Percentiles rank a stretch among this genome's conserved stretches.
phyloP scores from a whole-genome alignment of 83 land plant species.

The Picea mariana region DNA sequence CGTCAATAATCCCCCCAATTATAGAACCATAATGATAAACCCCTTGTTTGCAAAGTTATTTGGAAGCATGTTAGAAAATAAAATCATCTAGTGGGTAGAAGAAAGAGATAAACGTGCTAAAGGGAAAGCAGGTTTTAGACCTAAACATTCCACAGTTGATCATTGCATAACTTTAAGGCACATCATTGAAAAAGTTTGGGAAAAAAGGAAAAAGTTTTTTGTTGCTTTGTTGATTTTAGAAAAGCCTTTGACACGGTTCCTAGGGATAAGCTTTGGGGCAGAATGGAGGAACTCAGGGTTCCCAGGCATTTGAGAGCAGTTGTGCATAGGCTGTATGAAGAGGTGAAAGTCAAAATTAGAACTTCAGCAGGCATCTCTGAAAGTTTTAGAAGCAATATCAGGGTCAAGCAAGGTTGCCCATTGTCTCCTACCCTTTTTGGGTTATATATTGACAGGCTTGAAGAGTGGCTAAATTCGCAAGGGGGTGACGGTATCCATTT shows the following conservation, averaged over 20 bases:
- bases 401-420: too few species aligned
- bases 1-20: too few species aligned
- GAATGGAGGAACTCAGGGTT: not conserved
- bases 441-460: too few species aligned
- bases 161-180: not conserved
- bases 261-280: not conserved
- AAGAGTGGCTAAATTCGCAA: too few species aligned
- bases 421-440: too few species aligned
- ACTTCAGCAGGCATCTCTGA: not conserved
- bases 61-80: too few species aligned
- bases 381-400: not conserved
- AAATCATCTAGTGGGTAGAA: too few species aligned
- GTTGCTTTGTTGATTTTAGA: not conserved
- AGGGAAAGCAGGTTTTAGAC: too few species aligned
- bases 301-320: not conserved
- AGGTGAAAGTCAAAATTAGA: not conserved
- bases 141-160: not conserved
- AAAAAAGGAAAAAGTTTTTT: not conserved
- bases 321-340: not conserved
- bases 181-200: not conserved
- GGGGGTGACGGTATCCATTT: too few species aligned
- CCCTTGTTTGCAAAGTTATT: too few species aligned
- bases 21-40: too few species aligned
- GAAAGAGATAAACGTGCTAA: too few species aligned
- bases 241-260: not conserved